These are phyloP conservation scores for Ceratocystis cacaofunesta DNA, from an alignment of 2,329 filamentous ascomycete species.

Conservation along the genomic window DNA sequence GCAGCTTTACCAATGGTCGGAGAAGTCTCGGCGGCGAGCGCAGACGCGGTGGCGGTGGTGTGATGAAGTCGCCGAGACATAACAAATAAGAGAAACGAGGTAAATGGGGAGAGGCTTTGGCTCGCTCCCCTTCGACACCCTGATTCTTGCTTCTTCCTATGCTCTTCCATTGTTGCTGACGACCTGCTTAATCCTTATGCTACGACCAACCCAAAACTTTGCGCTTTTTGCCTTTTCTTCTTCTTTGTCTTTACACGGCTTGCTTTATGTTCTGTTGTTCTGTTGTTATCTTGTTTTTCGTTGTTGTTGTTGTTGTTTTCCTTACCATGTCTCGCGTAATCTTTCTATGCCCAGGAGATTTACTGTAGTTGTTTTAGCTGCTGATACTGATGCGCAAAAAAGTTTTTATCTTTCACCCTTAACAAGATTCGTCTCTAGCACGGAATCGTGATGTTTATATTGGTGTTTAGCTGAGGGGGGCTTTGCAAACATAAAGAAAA, in stretches of 20 bases:
- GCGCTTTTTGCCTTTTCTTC: conserved; percentile 4
- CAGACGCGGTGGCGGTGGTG: conserved; percentile 24
- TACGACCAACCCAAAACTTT: neutral
- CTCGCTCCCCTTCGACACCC: neutral
- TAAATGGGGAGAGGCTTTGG: neutral
- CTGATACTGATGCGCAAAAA: conserved; percentile 8
- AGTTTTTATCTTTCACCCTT: conserved; percentile 1
- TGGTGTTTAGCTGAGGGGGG: neutral
- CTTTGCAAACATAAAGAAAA: neutral
- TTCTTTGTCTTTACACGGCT: conserved; percentile 2
- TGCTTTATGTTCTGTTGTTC: neutral
- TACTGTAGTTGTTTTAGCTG: neutral
- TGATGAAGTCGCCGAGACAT: conserved; percentile 27
- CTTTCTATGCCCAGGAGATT: conserved; percentile 11
- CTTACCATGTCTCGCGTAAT: neutral
- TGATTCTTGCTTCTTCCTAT: conserved; percentile 1
- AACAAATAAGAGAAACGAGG: neutral
- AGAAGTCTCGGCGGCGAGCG: conserved; percentile 38
- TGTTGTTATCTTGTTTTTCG: neutral
- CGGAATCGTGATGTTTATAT: neutral
- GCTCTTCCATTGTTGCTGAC: conserved; percentile 1
- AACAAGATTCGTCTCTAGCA: neutral
- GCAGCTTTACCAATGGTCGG: conserved; percentile 32
- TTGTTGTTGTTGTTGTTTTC: neutral
- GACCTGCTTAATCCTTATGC: conserved; percentile 4